phyloP scores from a whole-genome alignment of 23 red algal genomes.

The Gracilaria domingensis region DNA sequence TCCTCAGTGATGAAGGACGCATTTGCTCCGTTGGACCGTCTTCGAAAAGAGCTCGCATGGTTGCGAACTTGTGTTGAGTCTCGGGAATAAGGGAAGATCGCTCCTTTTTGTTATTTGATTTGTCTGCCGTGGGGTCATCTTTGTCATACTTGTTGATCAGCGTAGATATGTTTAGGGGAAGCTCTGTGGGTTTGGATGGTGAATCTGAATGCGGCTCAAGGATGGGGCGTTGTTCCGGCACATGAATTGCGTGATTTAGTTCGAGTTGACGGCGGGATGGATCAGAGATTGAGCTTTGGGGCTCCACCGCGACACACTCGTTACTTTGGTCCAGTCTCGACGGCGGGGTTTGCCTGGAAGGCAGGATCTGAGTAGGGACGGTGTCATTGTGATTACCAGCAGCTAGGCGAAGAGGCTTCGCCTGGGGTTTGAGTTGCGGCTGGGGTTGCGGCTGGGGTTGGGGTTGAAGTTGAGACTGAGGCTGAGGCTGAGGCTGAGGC shows the following conservation, averaged over 20 bases:
- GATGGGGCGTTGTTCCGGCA: background rate
- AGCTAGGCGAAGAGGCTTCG: background rate
- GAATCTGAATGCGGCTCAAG: background rate
- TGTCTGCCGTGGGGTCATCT: background rate
- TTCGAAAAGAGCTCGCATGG: constrained; percentile 30
- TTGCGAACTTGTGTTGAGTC: constrained; percentile 26
- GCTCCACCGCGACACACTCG: background rate
- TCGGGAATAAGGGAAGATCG: constrained; percentile 16
- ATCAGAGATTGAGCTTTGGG: background rate
- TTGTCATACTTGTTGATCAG: constrained; percentile 40
- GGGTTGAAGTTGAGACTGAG: background rate
- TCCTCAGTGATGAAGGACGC: background rate
- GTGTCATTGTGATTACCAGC: background rate
- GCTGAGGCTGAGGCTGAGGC: background rate
- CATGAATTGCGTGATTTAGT: background rate
- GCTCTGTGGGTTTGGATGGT: constrained; percentile 5
- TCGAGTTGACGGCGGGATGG: background rate
- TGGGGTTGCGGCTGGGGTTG: background rate
- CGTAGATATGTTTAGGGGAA: constrained; percentile 4
- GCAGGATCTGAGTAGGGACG: background rate
- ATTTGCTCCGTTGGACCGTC: background rate
- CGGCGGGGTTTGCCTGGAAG: background rate
- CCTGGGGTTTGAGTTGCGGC: background rate
- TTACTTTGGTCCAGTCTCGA: background rate
- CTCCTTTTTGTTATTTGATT: background rate